phyloP scores from a whole-genome alignment of 345 rosid species.

The Cochlearia excelsa region DNA sequence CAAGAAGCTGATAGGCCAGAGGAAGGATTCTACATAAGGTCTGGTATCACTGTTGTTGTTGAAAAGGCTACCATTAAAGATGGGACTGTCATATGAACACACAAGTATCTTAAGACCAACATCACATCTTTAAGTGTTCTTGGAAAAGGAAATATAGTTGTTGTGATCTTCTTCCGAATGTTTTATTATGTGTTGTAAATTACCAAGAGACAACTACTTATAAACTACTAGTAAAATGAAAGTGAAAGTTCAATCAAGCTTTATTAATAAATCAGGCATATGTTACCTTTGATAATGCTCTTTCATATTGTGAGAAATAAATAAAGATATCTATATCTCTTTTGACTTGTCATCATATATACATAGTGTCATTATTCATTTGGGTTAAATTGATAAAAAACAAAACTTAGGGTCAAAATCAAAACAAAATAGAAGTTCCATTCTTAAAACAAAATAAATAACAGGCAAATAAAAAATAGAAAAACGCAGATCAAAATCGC shows the following conservation, averaged over 20 bases:
- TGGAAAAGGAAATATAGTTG: not conserved
- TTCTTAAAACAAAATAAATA: not conserved
- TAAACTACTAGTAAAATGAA: too few relatives aligned
- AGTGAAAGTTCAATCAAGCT: too few relatives aligned
- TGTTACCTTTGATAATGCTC: too few relatives aligned
- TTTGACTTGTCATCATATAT: too few relatives aligned
- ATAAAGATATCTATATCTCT: too few relatives aligned
- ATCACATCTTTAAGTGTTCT: not conserved
- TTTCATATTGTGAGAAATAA: too few relatives aligned
- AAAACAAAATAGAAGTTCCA: not conserved
- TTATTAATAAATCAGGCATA: too few relatives aligned
- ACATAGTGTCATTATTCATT: too few relatives aligned
- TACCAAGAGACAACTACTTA: not conserved
- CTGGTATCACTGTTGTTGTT: slow-evolving; percentile 61
- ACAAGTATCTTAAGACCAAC: not conserved
- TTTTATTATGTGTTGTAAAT: slow-evolving; percentile 15
- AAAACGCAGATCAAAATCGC: slow-evolving; percentile 21
- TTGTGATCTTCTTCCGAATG: not conserved
- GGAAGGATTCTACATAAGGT: slow-evolving; percentile 77
- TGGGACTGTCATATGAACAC: slow-evolving; percentile 59
- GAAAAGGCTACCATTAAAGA: slow-evolving; percentile 91
- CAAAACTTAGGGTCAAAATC: not conserved
- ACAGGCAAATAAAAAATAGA: not conserved
- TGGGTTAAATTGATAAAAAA: too few relatives aligned
- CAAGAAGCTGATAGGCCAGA: slow-evolving; percentile 81